These are phyloP conservation scores for Phytophthora syringae DNA, from an alignment of 352 stramenopile genomes.

Conservation along the genomic window DNA sequence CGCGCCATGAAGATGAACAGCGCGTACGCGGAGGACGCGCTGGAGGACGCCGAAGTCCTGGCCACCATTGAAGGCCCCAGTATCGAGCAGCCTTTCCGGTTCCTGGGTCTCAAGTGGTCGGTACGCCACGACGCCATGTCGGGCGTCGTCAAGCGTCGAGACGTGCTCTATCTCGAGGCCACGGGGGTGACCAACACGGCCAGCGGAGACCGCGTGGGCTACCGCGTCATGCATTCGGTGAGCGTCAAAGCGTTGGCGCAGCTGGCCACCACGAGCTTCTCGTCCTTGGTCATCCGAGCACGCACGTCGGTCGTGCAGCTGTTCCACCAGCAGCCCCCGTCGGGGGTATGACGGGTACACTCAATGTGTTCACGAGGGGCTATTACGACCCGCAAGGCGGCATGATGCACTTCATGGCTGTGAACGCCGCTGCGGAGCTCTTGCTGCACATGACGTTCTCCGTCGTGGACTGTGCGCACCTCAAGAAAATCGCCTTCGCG, in stretches of 20 bases:
- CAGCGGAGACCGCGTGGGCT: slow-evolving; percentile 56
- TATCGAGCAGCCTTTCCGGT: slow-evolving; percentile 55
- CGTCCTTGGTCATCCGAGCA: slow-evolving; percentile 52
- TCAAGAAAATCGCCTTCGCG: slow-evolving; percentile 66
- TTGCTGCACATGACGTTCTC: slow-evolving; percentile 48
- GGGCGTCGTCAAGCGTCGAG: slow-evolving; percentile 45
- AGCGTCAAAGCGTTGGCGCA: slow-evolving; percentile 57
- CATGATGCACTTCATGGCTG: slow-evolving; percentile 57
- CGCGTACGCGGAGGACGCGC: slow-evolving; percentile 42
- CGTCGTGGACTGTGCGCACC: slow-evolving; percentile 53
- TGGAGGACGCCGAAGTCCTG: slow-evolving; percentile 60
- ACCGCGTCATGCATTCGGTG: slow-evolving; percentile 71
- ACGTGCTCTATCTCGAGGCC: slow-evolving; percentile 67
- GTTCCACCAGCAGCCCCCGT: slow-evolving; percentile 46
- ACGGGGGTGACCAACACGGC: slow-evolving; percentile 40
- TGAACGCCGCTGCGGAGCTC: slow-evolving; percentile 48
- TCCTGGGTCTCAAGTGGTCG: slow-evolving; percentile 67
- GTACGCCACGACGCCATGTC: slow-evolving; percentile 40
- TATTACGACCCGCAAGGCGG: slow-evolving; percentile 64
- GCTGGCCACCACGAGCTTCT: slow-evolving; percentile 33
- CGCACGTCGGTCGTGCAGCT: slow-evolving; percentile 52
- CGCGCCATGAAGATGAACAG: slow-evolving; percentile 67
- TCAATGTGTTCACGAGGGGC: slow-evolving; percentile 60
- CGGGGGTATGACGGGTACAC: slow-evolving; percentile 21
- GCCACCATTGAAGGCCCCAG: slow-evolving; percentile 42